These are phyloP conservation scores for Arachis stenosperma DNA, from an alignment of 306 rosid genomes.

Conservation along the genomic window DNA sequence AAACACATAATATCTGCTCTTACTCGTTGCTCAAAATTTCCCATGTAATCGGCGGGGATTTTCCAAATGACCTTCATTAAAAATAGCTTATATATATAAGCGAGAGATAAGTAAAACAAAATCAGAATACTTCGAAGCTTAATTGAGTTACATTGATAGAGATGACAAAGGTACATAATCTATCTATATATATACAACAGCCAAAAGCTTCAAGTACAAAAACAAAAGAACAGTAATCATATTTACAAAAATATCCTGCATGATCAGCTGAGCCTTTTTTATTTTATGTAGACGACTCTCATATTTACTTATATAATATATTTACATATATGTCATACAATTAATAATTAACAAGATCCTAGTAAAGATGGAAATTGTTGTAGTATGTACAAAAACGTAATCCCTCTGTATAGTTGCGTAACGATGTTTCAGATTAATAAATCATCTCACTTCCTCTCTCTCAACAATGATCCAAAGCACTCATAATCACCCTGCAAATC, in stretches of 20 bases:
- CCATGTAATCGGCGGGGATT: too few relatives aligned
- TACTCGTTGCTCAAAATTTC: too few relatives aligned
- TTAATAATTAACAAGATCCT: conserved; percentile 7
- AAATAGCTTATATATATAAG: too few relatives aligned
- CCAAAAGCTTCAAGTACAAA: neutral
- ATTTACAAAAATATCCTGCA: conserved; percentile 33
- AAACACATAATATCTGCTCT: too few relatives aligned
- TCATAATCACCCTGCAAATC: conserved; percentile 71
- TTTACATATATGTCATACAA: neutral
- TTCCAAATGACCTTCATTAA: too few relatives aligned
- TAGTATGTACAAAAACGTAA: conserved; percentile 34
- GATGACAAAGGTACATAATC: conserved; percentile 34
- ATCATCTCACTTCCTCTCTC: conserved; percentile 45
- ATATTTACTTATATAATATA: neutral
- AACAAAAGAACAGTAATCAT: neutral
- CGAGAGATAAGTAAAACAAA: neutral
- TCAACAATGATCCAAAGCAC: conserved; percentile 76
- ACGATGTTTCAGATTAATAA: conserved; percentile 9
- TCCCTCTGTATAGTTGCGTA: conserved; percentile 42
- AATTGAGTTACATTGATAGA: conserved; percentile 39
- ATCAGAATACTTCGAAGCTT: conserved; percentile 30
- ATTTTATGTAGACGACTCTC: conserved; percentile 32
- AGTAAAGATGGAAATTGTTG: conserved; percentile 37
- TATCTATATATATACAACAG: conserved; percentile 54
- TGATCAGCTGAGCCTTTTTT: conserved; percentile 28